These are phyloP conservation scores for Boletus barrowsii DNA, from an alignment of 768 basidiomycete species.

Conservation along the genomic window DNA sequence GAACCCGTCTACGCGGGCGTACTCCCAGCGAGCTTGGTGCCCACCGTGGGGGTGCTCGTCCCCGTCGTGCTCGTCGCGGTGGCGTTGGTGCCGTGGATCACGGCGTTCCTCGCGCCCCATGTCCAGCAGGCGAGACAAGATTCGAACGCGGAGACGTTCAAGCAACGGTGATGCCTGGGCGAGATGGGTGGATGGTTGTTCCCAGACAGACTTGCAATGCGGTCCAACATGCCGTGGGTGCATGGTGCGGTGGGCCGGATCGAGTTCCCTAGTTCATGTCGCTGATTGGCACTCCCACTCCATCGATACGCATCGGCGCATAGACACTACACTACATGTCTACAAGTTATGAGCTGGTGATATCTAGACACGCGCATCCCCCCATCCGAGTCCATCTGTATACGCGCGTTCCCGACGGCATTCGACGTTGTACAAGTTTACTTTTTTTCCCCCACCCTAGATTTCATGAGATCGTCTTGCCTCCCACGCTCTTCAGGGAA, in stretches of 20 bases:
- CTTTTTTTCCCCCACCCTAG: conserved; percentile 4
- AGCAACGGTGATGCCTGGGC: conserved; percentile 16
- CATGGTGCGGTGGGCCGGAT: conserved; percentile 20
- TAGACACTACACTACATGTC: neutral
- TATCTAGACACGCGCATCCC: neutral
- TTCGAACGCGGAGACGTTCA: conserved; percentile 6
- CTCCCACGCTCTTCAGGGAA: neutral
- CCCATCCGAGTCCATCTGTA: neutral
- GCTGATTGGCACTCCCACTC: neutral
- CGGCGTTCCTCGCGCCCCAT: conserved; percentile 21
- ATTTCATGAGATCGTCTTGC: conserved; percentile 13
- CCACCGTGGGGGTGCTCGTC: conserved; percentile 31
- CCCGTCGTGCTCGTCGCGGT: conserved; percentile 26
- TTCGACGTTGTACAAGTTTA: neutral
- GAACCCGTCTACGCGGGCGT: conserved; percentile 62
- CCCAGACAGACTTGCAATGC: conserved; percentile 1
- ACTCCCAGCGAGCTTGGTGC: conserved; percentile 52
- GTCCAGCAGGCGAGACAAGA: conserved; percentile 27
- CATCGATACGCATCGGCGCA: neutral
- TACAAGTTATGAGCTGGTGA: neutral
- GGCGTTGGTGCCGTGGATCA: conserved; percentile 14
- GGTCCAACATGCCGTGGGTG: conserved; percentile 23
- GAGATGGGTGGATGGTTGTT: no score
- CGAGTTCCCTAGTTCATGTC: neutral
- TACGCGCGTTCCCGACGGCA: neutral